A percentile compares a stretch with the other conserved stretches of the same genome.
phyloP scores from a whole-genome alignment of 192 early-diverging fungal genomes.

The Coemansia sp. region DNA sequence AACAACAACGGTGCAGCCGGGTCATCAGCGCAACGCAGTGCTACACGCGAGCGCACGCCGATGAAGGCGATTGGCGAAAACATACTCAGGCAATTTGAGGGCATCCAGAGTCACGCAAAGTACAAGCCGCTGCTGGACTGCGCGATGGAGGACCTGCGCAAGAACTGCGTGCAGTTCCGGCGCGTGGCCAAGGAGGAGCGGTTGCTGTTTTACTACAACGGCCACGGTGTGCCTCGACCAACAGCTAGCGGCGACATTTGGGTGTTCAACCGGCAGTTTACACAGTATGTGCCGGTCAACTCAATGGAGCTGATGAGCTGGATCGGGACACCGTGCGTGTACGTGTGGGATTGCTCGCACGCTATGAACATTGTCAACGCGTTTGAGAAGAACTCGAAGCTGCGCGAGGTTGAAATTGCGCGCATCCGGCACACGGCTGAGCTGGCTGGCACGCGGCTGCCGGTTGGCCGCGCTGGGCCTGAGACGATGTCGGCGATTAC shows the following conservation, averaged over 20 bases:
- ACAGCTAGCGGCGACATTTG: slow-evolving; percentile 94
- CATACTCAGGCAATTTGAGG: slow-evolving; percentile 91
- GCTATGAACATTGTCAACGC: slow-evolving; percentile 89
- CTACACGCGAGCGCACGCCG: slow-evolving; percentile 20
- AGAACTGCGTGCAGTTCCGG: slow-evolving; percentile 77
- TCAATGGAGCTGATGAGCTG: slow-evolving; percentile 89
- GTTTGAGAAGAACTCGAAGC: slow-evolving; percentile 85
- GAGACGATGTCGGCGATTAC: slow-evolving; percentile 22
- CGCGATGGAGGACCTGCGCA: slow-evolving; percentile 89
- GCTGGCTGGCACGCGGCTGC: slow-evolving; percentile 34
- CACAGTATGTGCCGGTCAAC: slow-evolving; percentile 96
- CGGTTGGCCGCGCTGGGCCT: slow-evolving; percentile 12
- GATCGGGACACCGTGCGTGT: slow-evolving; percentile 94
- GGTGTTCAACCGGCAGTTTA: slow-evolving; percentile 98
- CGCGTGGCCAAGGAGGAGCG: slow-evolving; percentile 89
- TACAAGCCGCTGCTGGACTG: slow-evolving; percentile 87
- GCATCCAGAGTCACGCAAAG: slow-evolving; percentile 77
- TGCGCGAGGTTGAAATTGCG: slow-evolving; percentile 71
- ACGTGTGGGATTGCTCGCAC: slow-evolving; percentile 94
- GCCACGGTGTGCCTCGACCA: slow-evolving; percentile 95
- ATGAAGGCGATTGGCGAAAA: slow-evolving; percentile 72
- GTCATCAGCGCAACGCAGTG: slow-evolving; percentile 10
- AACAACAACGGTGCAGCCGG: neutral
- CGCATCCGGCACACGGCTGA: slow-evolving; percentile 41
- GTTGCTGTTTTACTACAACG: slow-evolving; percentile 97